Base-by-base conservation (phyloP, 2,329 filamentous ascomycete genomes). In the Diaporthe longicolla region DNA sequence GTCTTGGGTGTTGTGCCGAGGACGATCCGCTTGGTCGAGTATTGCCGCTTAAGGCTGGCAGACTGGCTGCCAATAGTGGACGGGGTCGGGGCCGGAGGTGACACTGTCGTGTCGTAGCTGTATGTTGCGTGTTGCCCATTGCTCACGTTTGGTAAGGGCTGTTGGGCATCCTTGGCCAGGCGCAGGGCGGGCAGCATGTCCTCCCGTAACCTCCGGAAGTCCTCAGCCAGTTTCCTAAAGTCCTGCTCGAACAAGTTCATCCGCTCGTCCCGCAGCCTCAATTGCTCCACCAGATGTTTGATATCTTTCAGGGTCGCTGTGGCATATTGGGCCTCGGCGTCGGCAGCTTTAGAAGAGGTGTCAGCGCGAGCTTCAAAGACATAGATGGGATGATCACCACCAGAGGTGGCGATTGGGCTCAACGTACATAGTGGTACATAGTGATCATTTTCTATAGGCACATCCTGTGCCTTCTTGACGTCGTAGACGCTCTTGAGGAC, bases 401-500 rank as follows among this genome's bases (percentile, higher is more conserved):
- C 45, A 45, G 66, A 7, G 40, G 43, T 43, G 61, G 29, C 21
- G 40, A 35, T 69, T 61, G 77, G 66, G 54, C 40, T 70, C 55
- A 21, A 87, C 93, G 79, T 92, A 98, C 95, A 97, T 68, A 97
- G 87, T 50, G 97, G 97, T 69, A 98, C 90, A 82, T 98, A 99
- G 83, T 98, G 94, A 79, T 98, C 96, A 76, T 93, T 92, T 81
- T 98, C 96, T 79, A 98, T 90, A 21, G 94, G 93, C 75, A 98
- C 91, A 79, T 97, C 95, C 81, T 98, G 95, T 77, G 95, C 95
- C 82, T 96, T 93, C 86, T 99, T 99, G 80, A 97, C 93, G 81
- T 98, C 95, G 85, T 98, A 98, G 71, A 98, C 95, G 79, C 92
- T 95, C 85, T 98, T 98, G 74, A 99, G 89, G 73, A 99, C 97